Evolutionary conservation across 768 basidiomycete species (phyloP), one percentile per base, ranked within the genome.

Genomic region (Chalciporus chontae): DNA sequence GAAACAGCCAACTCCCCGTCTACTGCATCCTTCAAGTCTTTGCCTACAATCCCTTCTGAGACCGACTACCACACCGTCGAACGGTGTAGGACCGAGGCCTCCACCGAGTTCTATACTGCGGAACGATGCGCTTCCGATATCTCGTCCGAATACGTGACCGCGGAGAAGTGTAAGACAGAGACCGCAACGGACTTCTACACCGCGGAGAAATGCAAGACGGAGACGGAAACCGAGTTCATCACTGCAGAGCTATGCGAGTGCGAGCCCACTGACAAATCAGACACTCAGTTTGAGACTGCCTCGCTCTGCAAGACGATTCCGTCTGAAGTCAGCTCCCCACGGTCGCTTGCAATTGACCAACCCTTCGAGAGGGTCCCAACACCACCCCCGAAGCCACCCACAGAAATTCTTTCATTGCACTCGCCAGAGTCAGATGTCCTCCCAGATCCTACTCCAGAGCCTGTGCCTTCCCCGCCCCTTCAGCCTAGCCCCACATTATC

Each of bases 11-110:
- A 55, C 21, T 68, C 77, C 4, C 74, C 77, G 0, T 77, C 78
- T 8, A 71, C 67, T 10, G 69, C 73, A 6, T 83, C 81, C 0
- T 81, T 78, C 63, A 72, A 71, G 48, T 83, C 81, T 5, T 65
- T 83, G 48, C 81, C 81, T 1, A 78, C 77, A 4, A 83, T 83
- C 53, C 82, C 82, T 11, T 82, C 79, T 1, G 73, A 77, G 44
- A 76, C 73, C 0, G 75, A 75, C 41, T 78, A 68, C 45, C 59
- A 55, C 32, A 76, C 77, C 1, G 71, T 68, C n/a, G 71, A 73
- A 31, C 54, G 65, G 27, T 78, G 77, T 53, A 71, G 56, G 62
- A 73, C 75, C 6, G 72, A 75, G 26, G 63, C 61, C 3, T 60
- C 72, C 23, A 71, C 74, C 3, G 72, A 76, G 43, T 86, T 78